Evolutionary conservation across 73 alveolate species (phyloP).

Genomic region (Durusdinium trenchii): DNA sequence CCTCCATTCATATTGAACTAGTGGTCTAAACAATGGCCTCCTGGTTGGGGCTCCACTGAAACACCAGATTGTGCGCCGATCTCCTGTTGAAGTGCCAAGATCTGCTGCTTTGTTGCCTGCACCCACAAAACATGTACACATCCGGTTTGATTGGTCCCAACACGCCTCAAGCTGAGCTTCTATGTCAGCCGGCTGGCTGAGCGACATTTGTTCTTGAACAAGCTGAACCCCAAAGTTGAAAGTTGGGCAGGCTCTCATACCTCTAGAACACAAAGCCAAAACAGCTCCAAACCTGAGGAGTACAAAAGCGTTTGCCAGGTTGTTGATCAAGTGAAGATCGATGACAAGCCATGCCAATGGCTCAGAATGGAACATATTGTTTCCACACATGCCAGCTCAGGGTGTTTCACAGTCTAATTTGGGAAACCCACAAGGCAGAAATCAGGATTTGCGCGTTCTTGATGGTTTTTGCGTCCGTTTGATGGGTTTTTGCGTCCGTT

Average conservation of each 20-base stretch:
- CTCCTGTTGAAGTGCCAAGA: not conserved
- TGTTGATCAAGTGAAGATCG: too few species aligned
- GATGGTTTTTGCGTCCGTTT: not conserved
- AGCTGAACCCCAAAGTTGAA: not conserved
- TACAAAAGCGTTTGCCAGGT: too few species aligned
- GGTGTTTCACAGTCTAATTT: too few species aligned
- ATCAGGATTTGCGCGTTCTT: not conserved
- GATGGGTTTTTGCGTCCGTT: not conserved
- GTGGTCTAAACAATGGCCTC: not conserved
- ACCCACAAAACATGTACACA: not conserved
- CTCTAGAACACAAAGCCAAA: too few species aligned
- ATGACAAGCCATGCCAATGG: too few species aligned
- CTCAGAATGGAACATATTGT: too few species aligned
- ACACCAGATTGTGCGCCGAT: not conserved
- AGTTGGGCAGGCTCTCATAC: not conserved
- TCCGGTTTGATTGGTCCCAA: not conserved
- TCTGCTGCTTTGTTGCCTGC: not conserved
- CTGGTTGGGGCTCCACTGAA: not conserved
- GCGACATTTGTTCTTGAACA: not conserved
- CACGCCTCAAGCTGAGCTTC: not conserved
- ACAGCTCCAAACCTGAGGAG: too few species aligned
- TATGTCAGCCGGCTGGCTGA: not conserved
- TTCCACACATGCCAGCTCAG: too few species aligned
- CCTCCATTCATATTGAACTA: too few species aligned
- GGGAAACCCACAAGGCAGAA: conserved; percentile 11